Base-by-base conservation (phyloP, 306 rosid species). In the Potentilla sterilis region DNA sequence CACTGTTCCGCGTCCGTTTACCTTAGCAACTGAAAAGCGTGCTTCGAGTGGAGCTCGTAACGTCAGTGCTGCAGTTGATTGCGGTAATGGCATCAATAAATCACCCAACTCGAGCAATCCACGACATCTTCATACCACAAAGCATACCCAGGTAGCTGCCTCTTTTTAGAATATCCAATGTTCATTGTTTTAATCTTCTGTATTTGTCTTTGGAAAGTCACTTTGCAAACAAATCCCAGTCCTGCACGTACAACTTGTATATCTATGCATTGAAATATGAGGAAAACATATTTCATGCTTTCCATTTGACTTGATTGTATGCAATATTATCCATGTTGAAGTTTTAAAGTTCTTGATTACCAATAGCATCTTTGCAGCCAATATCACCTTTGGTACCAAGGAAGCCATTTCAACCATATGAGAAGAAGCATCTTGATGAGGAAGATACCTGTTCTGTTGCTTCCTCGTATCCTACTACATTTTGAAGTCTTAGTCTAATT, bases 1-100 rank as follows among this genome's bases (percentile, higher is more conserved):
- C 67, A 96, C 97, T 38, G 83, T 96, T 83, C 99, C 99, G 6
- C 93, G 85, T 67, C 99, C 99, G 28, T 96, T 96, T 87, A 83
- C 98, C 74, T 87, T 96, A 19, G 98, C 99, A 68, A 96, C 99
- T 46, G 99, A 96, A 83, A 96, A 81, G 85, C 99, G 98, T 70
- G 97, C 97, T 76, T 85, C 87, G 2, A 72, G 67, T 72, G 88
- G 85, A 79, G 77, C 77, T 41, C 94, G 86, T 41, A 84, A 86
- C 74, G 52, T 80, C 76, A 79, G 84, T 74, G 86, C 79, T 70
- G 81, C 75, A 76, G 74, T 82, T 49, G 76, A 72, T 71, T 83
- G 74, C 22, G 72, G 81, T 22, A 69, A 68, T 61, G 78, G 69
- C 6, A 82, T 49, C 74, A 82, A 70, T 69, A 93, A 87, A 69